Base-by-base conservation (phyloP, 306 rosid species). In the Lotus japonicus region DNA sequence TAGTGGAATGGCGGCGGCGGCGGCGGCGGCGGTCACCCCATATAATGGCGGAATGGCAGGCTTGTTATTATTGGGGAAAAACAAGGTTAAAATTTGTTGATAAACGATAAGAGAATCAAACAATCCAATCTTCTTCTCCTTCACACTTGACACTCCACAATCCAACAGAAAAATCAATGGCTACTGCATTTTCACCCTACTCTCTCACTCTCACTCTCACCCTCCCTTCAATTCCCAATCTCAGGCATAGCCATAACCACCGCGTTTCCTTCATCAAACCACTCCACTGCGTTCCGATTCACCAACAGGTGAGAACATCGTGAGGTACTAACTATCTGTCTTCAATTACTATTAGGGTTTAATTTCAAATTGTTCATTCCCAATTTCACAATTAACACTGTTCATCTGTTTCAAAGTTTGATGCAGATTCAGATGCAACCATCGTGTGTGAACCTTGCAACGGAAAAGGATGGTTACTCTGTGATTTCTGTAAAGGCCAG, bases 401-500 rank as follows among this genome's bases (percentile, higher is more conserved):
- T 69, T 44, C 84, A 68, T 28, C 9, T 81, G 67, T 72, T 52
- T 64, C 33, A 78, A 28, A 89, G 89, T 81, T 56, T 73, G 87
- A 84, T 42, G 59, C 84, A 18, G 83, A 67, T 38, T 36, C 36
- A 23, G 43, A 26, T 8, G 11, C 10, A 28, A 5, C 12, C 5
- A 88, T 90, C 33, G 58, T 83, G 58, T 95, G 97, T 38, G 83
- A 87, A 28, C 84, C 89, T 67, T 95, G 97, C 83, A 81, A 83
- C 45, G 96, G 91, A 9, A 85, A 10, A 73, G 99, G 97, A 33
- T 95, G 99, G 99, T 35, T 90, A 16, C 16, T 87, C 2, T 90
- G 99, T 80, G 89, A 88, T 41, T 95, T 85, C 28, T 95, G 99
- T 51, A 18, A 85, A 58, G 97, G 97, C 2, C 92, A 90, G 63